Conservation (phyloP, 2,329 filamentous ascomycete species). For the Talaromyces sp. region DNA sequence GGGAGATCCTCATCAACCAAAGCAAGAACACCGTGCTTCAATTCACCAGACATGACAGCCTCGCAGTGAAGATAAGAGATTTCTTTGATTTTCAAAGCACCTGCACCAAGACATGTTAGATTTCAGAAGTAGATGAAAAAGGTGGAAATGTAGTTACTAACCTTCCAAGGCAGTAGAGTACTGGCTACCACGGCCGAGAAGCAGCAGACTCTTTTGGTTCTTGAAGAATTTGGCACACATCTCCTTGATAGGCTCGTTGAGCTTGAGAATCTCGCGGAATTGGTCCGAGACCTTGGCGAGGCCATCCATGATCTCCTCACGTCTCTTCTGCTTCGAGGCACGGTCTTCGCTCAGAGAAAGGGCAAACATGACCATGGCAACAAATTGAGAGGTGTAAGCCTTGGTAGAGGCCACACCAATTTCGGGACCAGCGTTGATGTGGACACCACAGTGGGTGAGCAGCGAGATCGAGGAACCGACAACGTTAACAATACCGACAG, state of each 20-base stretch:
- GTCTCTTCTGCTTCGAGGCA: constrained; percentile 84
- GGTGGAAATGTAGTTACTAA: constrained; percentile 20
- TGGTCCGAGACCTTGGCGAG: constrained; percentile 81
- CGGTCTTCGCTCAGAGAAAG: constrained; percentile 94
- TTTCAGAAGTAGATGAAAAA: constrained; percentile 10
- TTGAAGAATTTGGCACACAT: constrained; percentile 90
- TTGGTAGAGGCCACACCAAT: constrained; percentile 99
- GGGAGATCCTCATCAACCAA: constrained; percentile 97
- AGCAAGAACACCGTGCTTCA: constrained; percentile 97
- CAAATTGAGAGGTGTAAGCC: constrained; percentile 98
- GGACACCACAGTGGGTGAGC: constrained; percentile 98
- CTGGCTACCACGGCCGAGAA: constrained; percentile 91
- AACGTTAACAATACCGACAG: constrained; percentile 97
- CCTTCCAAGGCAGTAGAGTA: constrained; percentile 90
- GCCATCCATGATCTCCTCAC: constrained; percentile 94
- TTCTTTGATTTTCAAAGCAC: constrained; percentile 98
- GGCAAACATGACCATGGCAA: constrained; percentile 99
- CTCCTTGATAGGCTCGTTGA: constrained; percentile 90
- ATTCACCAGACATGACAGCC: constrained; percentile 98
- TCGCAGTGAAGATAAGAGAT: constrained; percentile 99
- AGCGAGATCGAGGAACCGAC: constrained; percentile 98
- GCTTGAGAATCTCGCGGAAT: constrained; percentile 85
- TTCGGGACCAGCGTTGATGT: constrained; percentile 97
- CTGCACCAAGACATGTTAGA: constrained; percentile 22
- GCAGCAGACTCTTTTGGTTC: constrained; percentile 91